phyloP scores from a whole-genome alignment of 140 eudicot genomes.

The Erigeron philadelphicus region DNA sequence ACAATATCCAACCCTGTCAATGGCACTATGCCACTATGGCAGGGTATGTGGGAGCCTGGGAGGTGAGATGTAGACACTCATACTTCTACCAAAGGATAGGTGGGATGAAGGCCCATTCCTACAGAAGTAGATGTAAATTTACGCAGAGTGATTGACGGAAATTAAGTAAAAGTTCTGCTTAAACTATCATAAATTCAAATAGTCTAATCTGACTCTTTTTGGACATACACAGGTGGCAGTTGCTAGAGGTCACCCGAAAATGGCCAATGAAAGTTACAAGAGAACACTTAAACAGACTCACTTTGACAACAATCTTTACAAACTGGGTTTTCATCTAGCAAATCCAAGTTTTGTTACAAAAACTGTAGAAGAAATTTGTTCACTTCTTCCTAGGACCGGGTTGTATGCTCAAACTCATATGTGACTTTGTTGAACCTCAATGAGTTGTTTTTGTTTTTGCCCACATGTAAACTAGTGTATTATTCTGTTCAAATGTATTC shows the following conservation, averaged over 20 bases:
- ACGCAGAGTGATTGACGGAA: background rate
- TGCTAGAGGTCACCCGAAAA: conserved; percentile 74
- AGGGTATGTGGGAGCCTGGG: too few species aligned
- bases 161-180: background rate
- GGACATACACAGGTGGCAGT: conserved; percentile 40
- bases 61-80: too few species aligned
- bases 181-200: background rate
- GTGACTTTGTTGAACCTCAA: background rate
- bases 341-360: conserved; percentile 43
- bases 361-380: conserved; percentile 48
- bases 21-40: too few species aligned
- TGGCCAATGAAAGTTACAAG: conserved; percentile 47
- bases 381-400: conserved; percentile 17
- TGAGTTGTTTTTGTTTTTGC: too few species aligned
- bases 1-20: too few species aligned
- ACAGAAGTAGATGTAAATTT: too few species aligned
- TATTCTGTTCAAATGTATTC: too few species aligned
- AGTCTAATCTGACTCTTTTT: conserved; percentile 1
- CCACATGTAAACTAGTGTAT: too few species aligned
- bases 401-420: background rate
- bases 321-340: conserved; percentile 47
- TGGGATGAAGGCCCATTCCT: background rate
- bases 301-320: conserved; percentile 45
- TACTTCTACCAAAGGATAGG: background rate
- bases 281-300: conserved; percentile 41